phyloP scores from a whole-genome alignment of 768 basidiomycete genomes.

The Tulasnella sp. region DNA sequence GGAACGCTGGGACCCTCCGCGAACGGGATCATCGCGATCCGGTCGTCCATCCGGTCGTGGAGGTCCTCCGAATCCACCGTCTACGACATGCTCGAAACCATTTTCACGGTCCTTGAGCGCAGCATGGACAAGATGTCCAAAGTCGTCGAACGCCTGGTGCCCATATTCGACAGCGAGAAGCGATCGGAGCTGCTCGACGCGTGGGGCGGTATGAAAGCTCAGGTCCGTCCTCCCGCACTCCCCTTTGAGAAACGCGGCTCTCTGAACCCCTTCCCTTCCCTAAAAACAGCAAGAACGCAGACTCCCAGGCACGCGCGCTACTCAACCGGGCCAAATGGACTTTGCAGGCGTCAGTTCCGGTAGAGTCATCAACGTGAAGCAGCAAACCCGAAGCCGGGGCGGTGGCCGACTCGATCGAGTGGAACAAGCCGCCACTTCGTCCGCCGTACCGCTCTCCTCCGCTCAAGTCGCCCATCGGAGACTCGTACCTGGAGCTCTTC shows the following conservation, averaged over 20 bases:
- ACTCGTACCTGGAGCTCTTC: conserved; percentile 14
- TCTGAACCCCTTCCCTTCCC: too few species aligned
- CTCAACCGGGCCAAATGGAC: conserved; percentile 18
- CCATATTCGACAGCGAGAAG: conserved; percentile 76
- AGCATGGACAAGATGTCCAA: conserved; percentile 64
- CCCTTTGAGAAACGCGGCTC: too few species aligned
- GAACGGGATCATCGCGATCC: conserved; percentile 49
- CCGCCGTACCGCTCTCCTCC: conserved; percentile 23
- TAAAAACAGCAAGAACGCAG: conserved; percentile 30
- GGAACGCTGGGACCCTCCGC: conserved; percentile 42
- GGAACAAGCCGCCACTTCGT: conserved; percentile 57
- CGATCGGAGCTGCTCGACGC: conserved; percentile 58
- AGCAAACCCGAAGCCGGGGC: conserved; percentile 50
- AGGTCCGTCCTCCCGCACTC: conserved; percentile 39
- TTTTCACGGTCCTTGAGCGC: conserved; percentile 67
- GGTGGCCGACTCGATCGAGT: conserved; percentile 77
- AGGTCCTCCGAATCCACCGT: conserved; percentile 64
- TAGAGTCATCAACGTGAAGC: conserved; percentile 73
- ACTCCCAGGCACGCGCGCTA: not conserved
- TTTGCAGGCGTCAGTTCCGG: conserved; percentile 76
- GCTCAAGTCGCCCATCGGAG: conserved; percentile 35
- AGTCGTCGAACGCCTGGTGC: conserved; percentile 60
- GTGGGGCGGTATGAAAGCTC: conserved; percentile 75
- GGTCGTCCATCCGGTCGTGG: conserved; percentile 70
- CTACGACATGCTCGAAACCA: conserved; percentile 72